Base-by-base conservation (phyloP, 2,329 filamentous ascomycete species). In the Penicillium sp. region DNA sequence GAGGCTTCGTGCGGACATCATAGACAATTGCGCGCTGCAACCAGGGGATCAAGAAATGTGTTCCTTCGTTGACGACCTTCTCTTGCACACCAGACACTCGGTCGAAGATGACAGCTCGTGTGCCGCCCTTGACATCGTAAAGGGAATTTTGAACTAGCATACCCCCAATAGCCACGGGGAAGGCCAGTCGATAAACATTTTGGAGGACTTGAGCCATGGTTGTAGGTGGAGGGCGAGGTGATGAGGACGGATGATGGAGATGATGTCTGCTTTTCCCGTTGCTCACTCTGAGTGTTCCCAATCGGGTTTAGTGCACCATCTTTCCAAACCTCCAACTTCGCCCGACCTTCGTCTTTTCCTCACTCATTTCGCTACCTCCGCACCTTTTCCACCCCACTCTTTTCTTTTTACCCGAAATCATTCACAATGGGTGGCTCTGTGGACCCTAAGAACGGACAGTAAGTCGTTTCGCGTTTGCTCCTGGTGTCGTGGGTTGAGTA, bases 61-160 rank as follows among this genome's bases (percentile, higher is more conserved):
- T 99, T 72, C 94, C 94, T 80, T 99, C 94, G 76, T 92, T 96
- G 70, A 94, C 81, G 56, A 99, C 94, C 49, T 84, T 80, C 67
- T 99, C 93, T 82, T 95, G 93, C 65, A 99, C 94, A 80, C 94
- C 94, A 50, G 87, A 84, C 67, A 97, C 66, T 64, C 94, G 84
- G 82, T 99, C 95, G 82, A 99, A 99, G 81, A 99, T 99, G 79
- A 99, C 92, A 60, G 94, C 94, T 71, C 94, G 87, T 62, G 88
- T 89, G 69, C 94, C 94, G 74, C 94, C 94, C 75, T 91, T 92
- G 74, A 99, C 94, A 77, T 99, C 94, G 87, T 97, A 99, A 62
- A 99, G 85, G 58, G 92, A 91, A 64, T 90, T 84, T 76, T 92
- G 88, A 65, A 85, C 79, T 59, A 93, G 70, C 55, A 85, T 83